A percentile compares a stretch with the other conserved stretches of the same genome.
phyloP scores from a whole-genome alignment of 306 rosid species.

The Spatholobus suberectus region DNA sequence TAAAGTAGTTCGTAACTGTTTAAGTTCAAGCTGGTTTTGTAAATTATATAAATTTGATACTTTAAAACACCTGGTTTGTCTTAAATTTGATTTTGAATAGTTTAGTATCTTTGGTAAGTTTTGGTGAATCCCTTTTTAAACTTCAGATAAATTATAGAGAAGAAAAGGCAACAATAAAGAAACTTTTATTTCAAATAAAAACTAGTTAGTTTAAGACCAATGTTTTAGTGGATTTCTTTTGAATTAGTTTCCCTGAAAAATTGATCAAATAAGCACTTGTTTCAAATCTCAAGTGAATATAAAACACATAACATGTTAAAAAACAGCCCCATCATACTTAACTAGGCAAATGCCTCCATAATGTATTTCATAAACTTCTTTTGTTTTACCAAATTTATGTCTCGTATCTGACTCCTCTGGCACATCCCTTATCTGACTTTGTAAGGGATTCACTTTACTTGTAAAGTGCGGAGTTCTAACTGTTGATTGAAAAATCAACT shows the following conservation, averaged over 20 bases:
- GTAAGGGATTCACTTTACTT: background rate
- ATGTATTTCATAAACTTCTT: background rate
- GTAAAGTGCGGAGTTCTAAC: background rate
- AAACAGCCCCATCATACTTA: slow-evolving; percentile 13
- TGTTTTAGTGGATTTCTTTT: background rate
- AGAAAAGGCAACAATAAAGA: background rate
- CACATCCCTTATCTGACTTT: too few relatives aligned
- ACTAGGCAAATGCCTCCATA: background rate
- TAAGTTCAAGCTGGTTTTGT: slow-evolving; percentile 12
- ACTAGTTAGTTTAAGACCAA: background rate
- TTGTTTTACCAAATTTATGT: background rate
- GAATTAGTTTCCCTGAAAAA: background rate
- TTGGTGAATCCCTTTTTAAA: background rate
- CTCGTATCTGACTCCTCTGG: background rate
- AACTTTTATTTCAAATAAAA: background rate
- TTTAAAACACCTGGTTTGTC: background rate
- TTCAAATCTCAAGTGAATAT: background rate
- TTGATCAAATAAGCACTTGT: background rate
- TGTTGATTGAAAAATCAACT: background rate
- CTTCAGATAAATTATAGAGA: background rate
- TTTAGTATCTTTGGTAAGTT: slow-evolving; percentile 14
- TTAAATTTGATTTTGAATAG: slow-evolving; percentile 16
- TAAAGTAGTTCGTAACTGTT: background rate
- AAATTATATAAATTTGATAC: background rate
- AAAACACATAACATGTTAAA: background rate